phyloP scores from a whole-genome alignment of 2,329 filamentous ascomycete genomes.

The Colletotrichum neosansevieriae region DNA sequence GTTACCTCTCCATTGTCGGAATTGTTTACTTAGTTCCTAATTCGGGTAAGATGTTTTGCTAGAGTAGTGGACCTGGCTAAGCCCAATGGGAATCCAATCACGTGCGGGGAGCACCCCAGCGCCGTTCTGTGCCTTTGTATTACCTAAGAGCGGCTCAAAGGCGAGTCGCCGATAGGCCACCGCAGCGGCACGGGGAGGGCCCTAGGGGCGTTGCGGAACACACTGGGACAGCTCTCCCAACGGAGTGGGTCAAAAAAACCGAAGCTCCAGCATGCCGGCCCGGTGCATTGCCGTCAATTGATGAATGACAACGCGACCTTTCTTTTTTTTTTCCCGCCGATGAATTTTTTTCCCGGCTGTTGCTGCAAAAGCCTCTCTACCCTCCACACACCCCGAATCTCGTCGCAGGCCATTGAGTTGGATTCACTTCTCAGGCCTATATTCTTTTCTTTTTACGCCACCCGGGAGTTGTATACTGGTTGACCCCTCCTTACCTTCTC shows the following conservation, averaged over 20 bases:
- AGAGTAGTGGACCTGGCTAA: background rate
- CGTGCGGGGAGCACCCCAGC: background rate
- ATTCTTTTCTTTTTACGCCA: constrained; percentile 9
- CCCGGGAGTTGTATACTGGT: constrained; percentile 18
- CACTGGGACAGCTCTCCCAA: constrained; percentile 10
- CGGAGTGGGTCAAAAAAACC: constrained; percentile 32
- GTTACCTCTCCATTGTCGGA: background rate
- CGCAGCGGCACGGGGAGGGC: constrained; percentile 10
- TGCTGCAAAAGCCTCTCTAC: constrained; percentile 10
- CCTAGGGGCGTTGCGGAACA: background rate
- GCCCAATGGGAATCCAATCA: background rate
- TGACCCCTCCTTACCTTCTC: constrained; percentile 20
- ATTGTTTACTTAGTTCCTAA: constrained; percentile 26
- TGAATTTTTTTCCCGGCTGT: constrained; percentile 29
- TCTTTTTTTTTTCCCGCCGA: constrained; percentile 28
- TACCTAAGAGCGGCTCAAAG: constrained; percentile 15
- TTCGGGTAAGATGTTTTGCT: constrained; percentile 13
- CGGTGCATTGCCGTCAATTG: constrained; percentile 40
- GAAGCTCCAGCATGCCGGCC: constrained; percentile 37
- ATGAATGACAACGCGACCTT: constrained; percentile 35
- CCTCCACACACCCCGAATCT: constrained; percentile 15
- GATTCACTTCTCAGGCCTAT: constrained; percentile 14
- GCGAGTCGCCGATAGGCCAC: constrained; percentile 9
- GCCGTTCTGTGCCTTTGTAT: background rate
- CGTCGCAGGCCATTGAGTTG: constrained; percentile 18